These are phyloP conservation scores for Vaccinium vitisidaea DNA, from an alignment of 148 eudicot species.

Conservation along the genomic window DNA sequence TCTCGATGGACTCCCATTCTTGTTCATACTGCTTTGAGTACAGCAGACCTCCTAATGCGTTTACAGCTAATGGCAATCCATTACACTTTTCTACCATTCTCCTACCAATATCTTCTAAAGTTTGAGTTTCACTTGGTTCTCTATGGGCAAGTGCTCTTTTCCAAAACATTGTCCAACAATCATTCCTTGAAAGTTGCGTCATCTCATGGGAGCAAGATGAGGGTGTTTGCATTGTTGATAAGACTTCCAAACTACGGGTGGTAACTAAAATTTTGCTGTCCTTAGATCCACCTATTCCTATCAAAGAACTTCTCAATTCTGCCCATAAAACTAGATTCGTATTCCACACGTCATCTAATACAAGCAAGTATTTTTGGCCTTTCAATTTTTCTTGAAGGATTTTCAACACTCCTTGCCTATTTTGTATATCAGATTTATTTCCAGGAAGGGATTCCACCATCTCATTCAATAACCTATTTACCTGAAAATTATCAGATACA, in stretches of 20 bases:
- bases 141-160: background rate
- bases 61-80: background rate
- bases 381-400: background rate
- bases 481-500: background rate
- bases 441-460: background rate
- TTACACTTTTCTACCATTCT: background rate
- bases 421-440: background rate
- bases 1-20: background rate
- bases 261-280: background rate
- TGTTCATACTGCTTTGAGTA: background rate
- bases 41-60: background rate
- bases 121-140: background rate
- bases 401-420: background rate
- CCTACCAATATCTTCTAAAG: background rate
- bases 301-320: background rate
- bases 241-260: background rate
- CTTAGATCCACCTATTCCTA: background rate
- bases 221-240: background rate
- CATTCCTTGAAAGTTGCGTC: background rate
- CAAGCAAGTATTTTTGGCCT: background rate
- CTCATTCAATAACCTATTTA: background rate
- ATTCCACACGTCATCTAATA: background rate
- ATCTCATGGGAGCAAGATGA: background rate
- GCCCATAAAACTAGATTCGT: background rate
- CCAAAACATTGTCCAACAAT: background rate